Evolutionary conservation across 1,284 basidiomycete species (phyloP).

Genomic region (Boletellus sp.): DNA sequence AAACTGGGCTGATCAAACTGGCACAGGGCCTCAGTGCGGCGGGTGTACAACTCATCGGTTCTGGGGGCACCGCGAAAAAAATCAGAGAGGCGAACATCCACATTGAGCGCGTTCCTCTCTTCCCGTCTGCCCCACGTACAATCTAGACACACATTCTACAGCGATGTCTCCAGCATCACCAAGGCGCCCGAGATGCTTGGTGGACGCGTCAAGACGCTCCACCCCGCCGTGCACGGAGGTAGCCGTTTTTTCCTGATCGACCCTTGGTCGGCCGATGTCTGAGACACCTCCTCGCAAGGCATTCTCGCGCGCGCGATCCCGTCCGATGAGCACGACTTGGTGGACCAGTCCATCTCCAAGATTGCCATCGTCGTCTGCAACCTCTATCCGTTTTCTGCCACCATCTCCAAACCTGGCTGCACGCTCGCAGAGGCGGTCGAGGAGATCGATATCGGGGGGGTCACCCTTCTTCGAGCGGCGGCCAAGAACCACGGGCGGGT

Average conservation of each 20-base stretch:
- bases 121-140: not conserved
- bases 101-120: slow-evolving; percentile 68
- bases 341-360: slow-evolving; percentile 78
- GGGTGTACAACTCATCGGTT: slow-evolving; percentile 89
- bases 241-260: slow-evolving; percentile 16
- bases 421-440: slow-evolving; percentile 92
- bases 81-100: slow-evolving; percentile 92
- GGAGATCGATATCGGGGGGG: slow-evolving; percentile 98
- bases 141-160: slow-evolving; percentile 35
- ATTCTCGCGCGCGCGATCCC: slow-evolving; percentile 88
- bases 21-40: slow-evolving; percentile 79
- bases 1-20: slow-evolving; percentile 86
- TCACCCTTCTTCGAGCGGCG: slow-evolving; percentile 95
- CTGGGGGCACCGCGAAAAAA: slow-evolving; percentile 96
- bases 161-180: slow-evolving; percentile 97
- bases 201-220: slow-evolving; percentile 98
- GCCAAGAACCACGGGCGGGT: slow-evolving; percentile 98
- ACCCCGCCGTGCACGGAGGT: slow-evolving; percentile 98
- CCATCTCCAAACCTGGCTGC: slow-evolving; percentile 85
- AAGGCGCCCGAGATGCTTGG: slow-evolving; percentile 99
- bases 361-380: slow-evolving; percentile 98
- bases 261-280: slow-evolving; percentile 3
- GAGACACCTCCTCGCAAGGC: slow-evolving; percentile 42
- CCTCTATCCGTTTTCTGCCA: slow-evolving; percentile 95
- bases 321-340: slow-evolving; percentile 82